phyloP scores from a whole-genome alignment of 2,329 filamentous ascomycete genomes.

The Epichloe festucae region DNA sequence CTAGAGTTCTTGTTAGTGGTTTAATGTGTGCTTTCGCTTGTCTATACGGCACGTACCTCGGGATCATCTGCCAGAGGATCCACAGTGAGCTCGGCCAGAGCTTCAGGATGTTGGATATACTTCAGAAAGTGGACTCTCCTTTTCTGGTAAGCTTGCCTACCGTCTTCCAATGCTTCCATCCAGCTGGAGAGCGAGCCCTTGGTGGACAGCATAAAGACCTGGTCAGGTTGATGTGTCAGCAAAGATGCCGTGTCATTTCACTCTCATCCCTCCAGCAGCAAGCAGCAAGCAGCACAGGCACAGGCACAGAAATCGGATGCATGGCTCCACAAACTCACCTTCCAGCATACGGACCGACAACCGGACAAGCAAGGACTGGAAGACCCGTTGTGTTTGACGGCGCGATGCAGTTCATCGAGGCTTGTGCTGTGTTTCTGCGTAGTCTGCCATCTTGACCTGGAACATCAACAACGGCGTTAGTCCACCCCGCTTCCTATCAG shows the following conservation, averaged over 20 bases:
- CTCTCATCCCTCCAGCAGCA: not conserved
- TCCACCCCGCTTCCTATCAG: not conserved
- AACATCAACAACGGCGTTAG: not conserved
- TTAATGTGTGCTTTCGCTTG: not conserved
- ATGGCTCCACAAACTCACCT: conserved; percentile 36
- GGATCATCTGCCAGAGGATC: conserved; percentile 81
- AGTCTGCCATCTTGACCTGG: conserved; percentile 54
- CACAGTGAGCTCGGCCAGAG: conserved; percentile 52
- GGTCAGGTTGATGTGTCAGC: conserved; percentile 7
- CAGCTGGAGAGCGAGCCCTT: conserved; percentile 52
- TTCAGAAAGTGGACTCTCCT: conserved; percentile 63
- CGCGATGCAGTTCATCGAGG: conserved; percentile 48
- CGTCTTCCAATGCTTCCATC: conserved; percentile 52
- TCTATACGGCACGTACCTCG: conserved; percentile 28
- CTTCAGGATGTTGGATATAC: conserved; percentile 74
- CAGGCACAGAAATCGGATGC: not conserved
- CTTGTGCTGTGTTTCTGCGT: conserved; percentile 45
- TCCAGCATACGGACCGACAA: conserved; percentile 84
- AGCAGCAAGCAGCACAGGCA: too few relatives aligned
- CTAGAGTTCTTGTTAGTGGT: conserved; percentile 27
- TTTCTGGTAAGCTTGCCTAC: conserved; percentile 60
- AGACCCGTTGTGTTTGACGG: conserved; percentile 47
- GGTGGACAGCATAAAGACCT: conserved; percentile 74
- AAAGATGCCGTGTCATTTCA: not conserved
- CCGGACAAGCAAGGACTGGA: conserved; percentile 55